Percentiles rank a stretch among this genome's conserved stretches.
These are phyloP conservation scores for Backusella macrospora DNA, from an alignment of 192 early-diverging fungal genomes.

Conservation along the genomic window DNA sequence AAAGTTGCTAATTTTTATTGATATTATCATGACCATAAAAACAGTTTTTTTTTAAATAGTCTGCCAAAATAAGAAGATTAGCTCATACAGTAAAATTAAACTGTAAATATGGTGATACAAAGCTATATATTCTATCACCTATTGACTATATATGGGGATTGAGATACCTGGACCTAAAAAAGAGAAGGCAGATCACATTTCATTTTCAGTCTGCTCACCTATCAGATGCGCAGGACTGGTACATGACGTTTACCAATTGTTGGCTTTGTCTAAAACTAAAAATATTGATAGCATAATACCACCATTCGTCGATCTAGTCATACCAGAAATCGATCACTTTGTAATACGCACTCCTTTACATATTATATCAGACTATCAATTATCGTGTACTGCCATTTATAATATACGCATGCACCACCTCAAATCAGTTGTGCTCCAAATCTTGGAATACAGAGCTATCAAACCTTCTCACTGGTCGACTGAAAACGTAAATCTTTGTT, in stretches of 20 bases:
- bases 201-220: neutral
- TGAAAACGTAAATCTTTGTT: neutral
- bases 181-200: neutral
- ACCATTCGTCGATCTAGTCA: neutral
- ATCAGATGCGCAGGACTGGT: conserved; percentile 1
- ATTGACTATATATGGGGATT: conserved; percentile 9
- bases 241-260: neutral
- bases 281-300: neutral
- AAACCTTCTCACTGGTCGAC: neutral
- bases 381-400: neutral
- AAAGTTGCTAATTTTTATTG: neutral
- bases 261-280: neutral
- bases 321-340: conserved; percentile 8
- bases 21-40: neutral
- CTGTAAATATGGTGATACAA: neutral
- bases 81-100: neutral
- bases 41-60: neutral
- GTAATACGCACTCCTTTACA: neutral
- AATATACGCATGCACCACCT: neutral
- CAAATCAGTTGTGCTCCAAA: neutral
- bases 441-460: neutral
- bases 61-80: neutral
- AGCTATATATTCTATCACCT: neutral
- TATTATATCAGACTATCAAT: neutral
- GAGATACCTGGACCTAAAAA: neutral